A percentile compares a stretch with the other conserved stretches of the same genome.
Conservation (phyloP, 257 asterid genomes). For the Cynanchum wilfordii region DNA sequence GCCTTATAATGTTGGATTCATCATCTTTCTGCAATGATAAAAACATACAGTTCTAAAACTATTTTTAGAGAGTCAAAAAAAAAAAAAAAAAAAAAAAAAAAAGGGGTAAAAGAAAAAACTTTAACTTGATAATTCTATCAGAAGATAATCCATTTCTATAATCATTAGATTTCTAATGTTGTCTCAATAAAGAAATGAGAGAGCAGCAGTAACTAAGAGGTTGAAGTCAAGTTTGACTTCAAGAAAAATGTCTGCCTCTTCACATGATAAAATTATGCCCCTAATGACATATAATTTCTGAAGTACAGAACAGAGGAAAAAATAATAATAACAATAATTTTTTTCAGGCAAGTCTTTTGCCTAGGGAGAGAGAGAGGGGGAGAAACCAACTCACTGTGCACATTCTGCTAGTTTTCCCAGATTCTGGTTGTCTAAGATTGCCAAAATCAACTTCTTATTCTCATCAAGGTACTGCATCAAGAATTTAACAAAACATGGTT, state of each 20-base stretch:
- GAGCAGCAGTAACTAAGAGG: neutral
- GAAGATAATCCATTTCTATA: neutral
- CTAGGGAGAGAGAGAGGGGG: conserved; percentile 5
- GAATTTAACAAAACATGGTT: neutral
- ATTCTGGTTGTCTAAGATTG: conserved; percentile 88
- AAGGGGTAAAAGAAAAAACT: too few relatives aligned
- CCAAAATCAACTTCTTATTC: conserved; percentile 89
- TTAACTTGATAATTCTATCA: neutral
- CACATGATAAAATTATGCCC: neutral
- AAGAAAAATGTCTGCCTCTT: neutral
- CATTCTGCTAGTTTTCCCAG: conserved; percentile 96
- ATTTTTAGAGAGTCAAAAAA: too few relatives aligned
- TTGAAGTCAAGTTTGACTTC: neutral
- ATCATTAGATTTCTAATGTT: neutral
- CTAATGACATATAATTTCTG: neutral
- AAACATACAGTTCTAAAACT: neutral
- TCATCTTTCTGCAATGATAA: neutral
- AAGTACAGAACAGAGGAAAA: neutral
- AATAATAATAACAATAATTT: neutral
- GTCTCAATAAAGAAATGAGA: neutral
- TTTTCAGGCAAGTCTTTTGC: neutral
- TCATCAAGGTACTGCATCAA: conserved; percentile 84
- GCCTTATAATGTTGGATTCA: neutral
- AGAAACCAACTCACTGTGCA: conserved; percentile 67
- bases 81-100: too few relatives aligned